Evolutionary conservation across 805 yeast genomes (phyloP), one percentile per base, ranked within the genome.

Genomic region (Zygotorulaspora danielsina): DNA sequence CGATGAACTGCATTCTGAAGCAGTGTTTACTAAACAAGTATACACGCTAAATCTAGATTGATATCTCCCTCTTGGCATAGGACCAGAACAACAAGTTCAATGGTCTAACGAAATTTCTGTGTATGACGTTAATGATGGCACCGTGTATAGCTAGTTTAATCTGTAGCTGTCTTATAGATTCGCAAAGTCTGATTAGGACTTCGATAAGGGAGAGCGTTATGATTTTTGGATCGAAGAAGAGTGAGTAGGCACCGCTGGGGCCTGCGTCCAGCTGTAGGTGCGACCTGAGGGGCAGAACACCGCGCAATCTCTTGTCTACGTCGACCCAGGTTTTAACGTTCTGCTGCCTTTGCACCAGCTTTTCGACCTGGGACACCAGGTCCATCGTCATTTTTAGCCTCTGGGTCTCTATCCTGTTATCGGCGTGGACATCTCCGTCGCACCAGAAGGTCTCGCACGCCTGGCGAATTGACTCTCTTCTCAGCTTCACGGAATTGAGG

Each of bases 401-500:
- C 31, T 27, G 10, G 15, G 32, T 21, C 19, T 39, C 43, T 25
- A 39, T 5, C 10, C 25, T 33, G 19, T 32, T 20, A 15, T 34
- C 39, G 17, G 28, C 19, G 3, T 10, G 9, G 15, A 7, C 26
- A 5, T 39, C 39, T 5, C 25, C 35, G 10, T 19, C 29, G 12
- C 38, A 35, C 46, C 46, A 42, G 24, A 24, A 42, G 6, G 12
- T 18, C 20, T 38, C 46, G 19, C 46, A 42, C 34, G 47, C 41
- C n/a, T 26, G 44, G 19, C 43, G 36, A 10, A 46, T 33, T 11
- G 39, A 38, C 5, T 43, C 39, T 7, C 18, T 16, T 16, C 32
- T 33, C n/a, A 48, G 22, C 9, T 30, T 20, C 24, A 50, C 42
- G 7, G 49, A 36, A 26, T 50, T 50, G 20, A 50, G 37, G 11